Percentiles rank a stretch among this genome's conserved stretches.
Evolutionary conservation across 1,139 yeast genomes (phyloP).

Genomic region (Casaregolazyma lundiana): DNA sequence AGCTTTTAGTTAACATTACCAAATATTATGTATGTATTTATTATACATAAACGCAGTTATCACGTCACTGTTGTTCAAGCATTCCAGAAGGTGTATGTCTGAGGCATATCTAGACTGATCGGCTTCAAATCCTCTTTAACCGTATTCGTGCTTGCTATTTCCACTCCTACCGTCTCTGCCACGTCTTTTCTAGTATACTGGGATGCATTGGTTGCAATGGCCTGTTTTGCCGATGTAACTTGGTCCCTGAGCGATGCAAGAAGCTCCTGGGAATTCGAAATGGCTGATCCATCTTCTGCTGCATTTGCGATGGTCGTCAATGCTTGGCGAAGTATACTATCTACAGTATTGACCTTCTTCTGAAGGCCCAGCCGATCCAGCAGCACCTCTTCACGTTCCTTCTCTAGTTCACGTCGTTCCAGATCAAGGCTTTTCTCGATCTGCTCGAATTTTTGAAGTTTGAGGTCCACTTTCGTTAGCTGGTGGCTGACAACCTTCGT

Average conservation of each 20-base stretch:
- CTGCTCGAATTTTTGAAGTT: conserved; percentile 62
- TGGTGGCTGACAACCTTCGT: conserved; percentile 72
- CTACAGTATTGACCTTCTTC: conserved; percentile 51
- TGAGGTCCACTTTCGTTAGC: conserved; percentile 68
- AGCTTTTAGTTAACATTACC: neutral
- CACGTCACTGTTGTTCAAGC: conserved; percentile 36
- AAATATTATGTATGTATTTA: neutral
- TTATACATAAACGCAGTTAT: conserved; percentile 3
- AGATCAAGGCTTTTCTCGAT: conserved; percentile 75
- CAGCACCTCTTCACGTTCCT: conserved; percentile 77
- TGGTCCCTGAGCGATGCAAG: conserved; percentile 3
- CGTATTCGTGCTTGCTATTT: conserved; percentile 12
- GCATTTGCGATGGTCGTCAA: conserved; percentile 37
- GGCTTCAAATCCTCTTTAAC: conserved; percentile 47
- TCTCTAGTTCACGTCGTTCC: conserved; percentile 68
- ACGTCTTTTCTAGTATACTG: conserved; percentile 10
- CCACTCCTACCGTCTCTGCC: conserved; percentile 13
- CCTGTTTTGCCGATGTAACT: conserved; percentile 20
- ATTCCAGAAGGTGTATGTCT: conserved; percentile 80
- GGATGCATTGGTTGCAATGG: conserved; percentile 19
- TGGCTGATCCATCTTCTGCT: conserved; percentile 10
- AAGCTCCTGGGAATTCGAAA: conserved; percentile 1
- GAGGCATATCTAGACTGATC: conserved; percentile 73
- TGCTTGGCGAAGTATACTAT: conserved; percentile 46
- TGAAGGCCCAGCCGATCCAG: conserved; percentile 73